Percentiles rank a stretch among this genome's conserved stretches.
These are phyloP conservation scores for Chlorociboria aeruginascens DNA, from an alignment of 495 filamentous ascomycete species.

Conservation along the genomic window DNA sequence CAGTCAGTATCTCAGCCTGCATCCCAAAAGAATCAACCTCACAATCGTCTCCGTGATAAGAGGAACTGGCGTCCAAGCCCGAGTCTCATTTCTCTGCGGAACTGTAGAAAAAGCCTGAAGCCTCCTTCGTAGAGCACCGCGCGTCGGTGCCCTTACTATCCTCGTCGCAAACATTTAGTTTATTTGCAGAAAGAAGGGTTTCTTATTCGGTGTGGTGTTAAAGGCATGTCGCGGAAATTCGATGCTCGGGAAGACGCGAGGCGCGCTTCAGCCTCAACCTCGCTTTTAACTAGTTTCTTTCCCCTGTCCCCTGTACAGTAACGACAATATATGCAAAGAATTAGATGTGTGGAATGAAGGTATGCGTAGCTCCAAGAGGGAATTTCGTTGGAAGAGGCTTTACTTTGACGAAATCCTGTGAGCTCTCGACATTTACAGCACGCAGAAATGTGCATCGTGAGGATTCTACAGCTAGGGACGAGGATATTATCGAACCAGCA, in stretches of 20 bases:
- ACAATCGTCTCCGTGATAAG: conserved; percentile 75
- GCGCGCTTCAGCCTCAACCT: too few species aligned
- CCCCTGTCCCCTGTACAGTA: too few species aligned
- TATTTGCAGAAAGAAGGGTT: background rate
- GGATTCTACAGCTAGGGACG: background rate
- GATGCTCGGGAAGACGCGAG: too few species aligned
- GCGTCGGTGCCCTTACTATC: conserved; percentile 8
- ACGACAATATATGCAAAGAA: too few species aligned
- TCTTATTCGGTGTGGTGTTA: too few species aligned
- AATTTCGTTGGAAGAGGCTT: conserved; percentile 6
- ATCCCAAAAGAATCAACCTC: conserved; percentile 25
- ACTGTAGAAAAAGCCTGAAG: conserved; percentile 3
- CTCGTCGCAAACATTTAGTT: conserved; percentile 8
- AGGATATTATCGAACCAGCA: background rate
- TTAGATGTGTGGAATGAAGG: conserved; percentile 11
- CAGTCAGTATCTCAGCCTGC: conserved; percentile 26
- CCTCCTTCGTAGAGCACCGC: conserved; percentile 2
- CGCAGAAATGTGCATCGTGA: background rate
- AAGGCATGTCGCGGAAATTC: too few species aligned
- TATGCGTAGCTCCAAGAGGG: conserved; percentile 7
- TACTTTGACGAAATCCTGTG: background rate
- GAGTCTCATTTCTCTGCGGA: conserved; percentile 24
- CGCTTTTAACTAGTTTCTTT: too few species aligned
- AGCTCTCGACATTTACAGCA: background rate
- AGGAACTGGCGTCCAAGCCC: conserved; percentile 52